These are phyloP conservation scores for Leptomonas seymouri DNA, from an alignment of 208 protist genomes.

Conservation along the genomic window DNA sequence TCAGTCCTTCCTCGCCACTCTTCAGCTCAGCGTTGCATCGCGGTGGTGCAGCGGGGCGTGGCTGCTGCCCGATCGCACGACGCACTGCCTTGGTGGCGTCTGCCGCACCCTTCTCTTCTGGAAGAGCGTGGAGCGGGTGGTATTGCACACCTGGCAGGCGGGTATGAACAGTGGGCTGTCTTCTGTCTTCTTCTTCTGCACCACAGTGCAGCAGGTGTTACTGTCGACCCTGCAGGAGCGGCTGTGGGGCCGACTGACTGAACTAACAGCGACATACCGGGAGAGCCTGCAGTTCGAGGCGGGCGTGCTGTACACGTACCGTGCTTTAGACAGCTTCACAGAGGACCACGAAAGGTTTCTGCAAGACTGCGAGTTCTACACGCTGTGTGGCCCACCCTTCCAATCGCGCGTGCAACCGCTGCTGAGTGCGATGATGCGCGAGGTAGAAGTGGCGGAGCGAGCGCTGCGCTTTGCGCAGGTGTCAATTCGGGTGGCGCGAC, in stretches of 20 bases:
- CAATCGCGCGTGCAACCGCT: slow-evolving; percentile 37
- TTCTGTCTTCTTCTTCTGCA: slow-evolving; percentile 81
- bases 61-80: slow-evolving; percentile 35
- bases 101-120: slow-evolving; percentile 75
- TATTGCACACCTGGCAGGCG: slow-evolving; percentile 56
- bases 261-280: slow-evolving; percentile 44
- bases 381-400: slow-evolving; percentile 53
- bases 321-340: slow-evolving; percentile 58
- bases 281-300: slow-evolving; percentile 46
- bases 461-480: slow-evolving; percentile 31
- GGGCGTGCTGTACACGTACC: slow-evolving; percentile 58
- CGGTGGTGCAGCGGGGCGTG: slow-evolving; percentile 35
- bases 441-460: slow-evolving; percentile 63
- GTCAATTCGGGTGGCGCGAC: slow-evolving; percentile 23
- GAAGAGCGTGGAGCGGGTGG: slow-evolving; percentile 63
- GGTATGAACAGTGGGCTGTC: slow-evolving; percentile 55
- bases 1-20: slow-evolving; percentile 26
- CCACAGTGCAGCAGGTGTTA: slow-evolving; percentile 50
- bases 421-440: slow-evolving; percentile 59
- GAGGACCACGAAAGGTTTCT: slow-evolving; percentile 64
- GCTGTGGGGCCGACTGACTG: slow-evolving; percentile 61
- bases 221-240: slow-evolving; percentile 53
- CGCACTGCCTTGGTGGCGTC: slow-evolving; percentile 33
- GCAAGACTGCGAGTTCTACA: slow-evolving; percentile 65
- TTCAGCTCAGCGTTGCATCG: slow-evolving; percentile 15